Percentiles rank a stretch among this genome's conserved stretches.
These are phyloP conservation scores for Senna siamea DNA, from an alignment of 306 rosid species.

Conservation along the genomic window DNA sequence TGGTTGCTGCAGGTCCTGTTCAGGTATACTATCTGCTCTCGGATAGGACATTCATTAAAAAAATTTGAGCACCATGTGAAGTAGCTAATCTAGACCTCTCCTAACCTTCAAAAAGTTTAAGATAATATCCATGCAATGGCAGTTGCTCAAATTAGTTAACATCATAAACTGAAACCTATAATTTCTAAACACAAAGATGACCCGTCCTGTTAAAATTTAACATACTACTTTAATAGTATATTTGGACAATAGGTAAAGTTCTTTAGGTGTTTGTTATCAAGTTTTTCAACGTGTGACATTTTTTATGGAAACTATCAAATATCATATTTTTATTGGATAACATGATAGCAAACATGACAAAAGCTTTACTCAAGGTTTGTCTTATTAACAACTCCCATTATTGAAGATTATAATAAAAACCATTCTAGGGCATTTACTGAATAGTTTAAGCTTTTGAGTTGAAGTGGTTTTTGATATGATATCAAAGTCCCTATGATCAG, in stretches of 20 bases:
- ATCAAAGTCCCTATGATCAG: neutral
- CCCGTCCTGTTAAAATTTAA: too few species aligned
- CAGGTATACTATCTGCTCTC: constrained; percentile 58
- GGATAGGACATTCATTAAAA: constrained; percentile 4
- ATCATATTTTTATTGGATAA: too few species aligned
- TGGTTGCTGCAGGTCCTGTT: constrained; percentile 90
- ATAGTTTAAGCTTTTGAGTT: neutral
- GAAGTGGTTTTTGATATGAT: neutral
- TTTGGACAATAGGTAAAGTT: too few species aligned
- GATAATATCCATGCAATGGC: neutral
- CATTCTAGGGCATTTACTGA: too few species aligned
- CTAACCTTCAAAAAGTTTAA: neutral
- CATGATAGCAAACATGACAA: neutral
- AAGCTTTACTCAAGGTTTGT: too few species aligned
- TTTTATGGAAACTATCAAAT: too few species aligned
- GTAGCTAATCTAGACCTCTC: constrained; percentile 6
- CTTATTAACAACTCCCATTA: neutral
- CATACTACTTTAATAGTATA: too few species aligned
- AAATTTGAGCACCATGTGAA: constrained; percentile 15
- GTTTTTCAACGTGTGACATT: too few species aligned
- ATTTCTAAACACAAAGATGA: too few species aligned
- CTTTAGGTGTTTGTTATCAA: too few species aligned
- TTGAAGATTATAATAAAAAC: neutral
- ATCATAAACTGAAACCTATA: too few species aligned
- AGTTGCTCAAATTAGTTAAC: too few species aligned